Percentiles rank a stretch among this genome's conserved stretches.
Conservation (phyloP, 176 grass and related monocot genomes). For the Raddia guianensis region DNA sequence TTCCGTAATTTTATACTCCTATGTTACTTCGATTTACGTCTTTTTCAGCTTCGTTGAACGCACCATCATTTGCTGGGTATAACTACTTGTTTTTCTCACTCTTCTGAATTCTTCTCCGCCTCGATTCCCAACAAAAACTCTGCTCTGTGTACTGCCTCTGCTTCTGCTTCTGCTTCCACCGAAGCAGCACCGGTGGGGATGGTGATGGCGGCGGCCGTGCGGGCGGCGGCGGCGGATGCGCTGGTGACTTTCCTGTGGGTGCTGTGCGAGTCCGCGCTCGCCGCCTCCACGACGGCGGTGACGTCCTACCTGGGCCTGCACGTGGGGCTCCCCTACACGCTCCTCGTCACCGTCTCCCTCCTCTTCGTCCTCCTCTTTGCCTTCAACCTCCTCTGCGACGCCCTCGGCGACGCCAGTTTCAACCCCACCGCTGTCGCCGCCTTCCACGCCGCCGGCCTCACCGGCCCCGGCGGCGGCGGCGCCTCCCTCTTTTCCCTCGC, state of each 20-base stretch:
- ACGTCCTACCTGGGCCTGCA: conserved; percentile 46
- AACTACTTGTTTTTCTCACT: no score
- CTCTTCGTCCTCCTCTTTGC: conserved; percentile 52
- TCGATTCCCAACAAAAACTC: neutral
- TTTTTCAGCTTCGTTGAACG: no score
- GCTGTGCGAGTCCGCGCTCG: conserved; percentile 53
- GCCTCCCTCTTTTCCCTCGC: conserved; percentile 64
- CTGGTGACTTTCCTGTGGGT: conserved; percentile 78
- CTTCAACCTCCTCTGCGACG: conserved; percentile 58
- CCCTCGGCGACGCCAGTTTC: conserved; percentile 65
- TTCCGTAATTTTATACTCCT: no score
- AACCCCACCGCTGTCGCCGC: conserved; percentile 66
- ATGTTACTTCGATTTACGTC: no score
- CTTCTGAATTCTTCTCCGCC: neutral
- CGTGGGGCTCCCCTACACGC: conserved; percentile 34
- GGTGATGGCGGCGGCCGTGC: conserved; percentile 46
- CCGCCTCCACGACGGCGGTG: conserved; percentile 47
- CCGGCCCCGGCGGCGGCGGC: neutral
- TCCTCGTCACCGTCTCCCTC: conserved; percentile 53
- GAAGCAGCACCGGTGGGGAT: neutral
- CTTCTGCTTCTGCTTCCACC: neutral
- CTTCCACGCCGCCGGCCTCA: conserved; percentile 71
- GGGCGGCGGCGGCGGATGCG: conserved; percentile 54
- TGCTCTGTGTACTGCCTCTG: no score
- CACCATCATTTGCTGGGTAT: no score